Evolutionary conservation across 2,329 filamentous ascomycete species (phyloP), one percentile per base, ranked within the genome.

Genomic region (Pseudogymnoascus sp.): DNA sequence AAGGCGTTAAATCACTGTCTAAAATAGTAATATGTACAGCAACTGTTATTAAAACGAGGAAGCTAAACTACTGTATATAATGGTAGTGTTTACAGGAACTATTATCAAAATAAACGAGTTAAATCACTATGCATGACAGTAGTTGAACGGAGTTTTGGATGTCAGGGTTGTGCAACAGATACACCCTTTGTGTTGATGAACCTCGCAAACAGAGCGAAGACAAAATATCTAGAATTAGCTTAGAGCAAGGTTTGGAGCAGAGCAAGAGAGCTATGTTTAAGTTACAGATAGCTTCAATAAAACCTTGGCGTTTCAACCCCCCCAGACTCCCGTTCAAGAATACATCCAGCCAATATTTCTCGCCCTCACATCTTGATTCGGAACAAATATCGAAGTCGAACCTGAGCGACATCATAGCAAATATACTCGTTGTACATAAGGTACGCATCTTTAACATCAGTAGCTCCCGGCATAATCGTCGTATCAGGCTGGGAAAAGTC

Each of bases 361-460:
- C 28, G 5, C 28, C 49, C 16, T 56, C 49, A 56, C n/a, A 56
- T 36, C 28, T 56, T 56, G 16, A 56, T 56, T 21, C 14, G 49
- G n/a, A 56, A 56, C 25, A 56, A 16, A 36, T 56, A 56, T 56
- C 49, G 28, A 28, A 56, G 49, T 34, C 49, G 49, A 56, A 56
- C 49, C 28, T 56, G 49, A 84, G 81, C 70, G 80, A 89, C 77
- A 67, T 91, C 82, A 69, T 91, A 91, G 61, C 80, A 81, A 65
- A 91, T 90, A 73, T 86, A 91, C 76, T 91, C 88, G 71, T 91
- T 91, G 76, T 91, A 91, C 60, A 76, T 72, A 21, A 91, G 77
- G 28, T 72, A 75, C 0, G 83, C 79, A 9, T 74, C 69, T 0
- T 66, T 34, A 0, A 84, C 72, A 0, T 78, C 74, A 0, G 84